Evolutionary conservation across 2,329 filamentous ascomycete genomes (phyloP), one percentile per base, ranked within the genome.

Genomic region (Akanthomyces dipterigenus): DNA sequence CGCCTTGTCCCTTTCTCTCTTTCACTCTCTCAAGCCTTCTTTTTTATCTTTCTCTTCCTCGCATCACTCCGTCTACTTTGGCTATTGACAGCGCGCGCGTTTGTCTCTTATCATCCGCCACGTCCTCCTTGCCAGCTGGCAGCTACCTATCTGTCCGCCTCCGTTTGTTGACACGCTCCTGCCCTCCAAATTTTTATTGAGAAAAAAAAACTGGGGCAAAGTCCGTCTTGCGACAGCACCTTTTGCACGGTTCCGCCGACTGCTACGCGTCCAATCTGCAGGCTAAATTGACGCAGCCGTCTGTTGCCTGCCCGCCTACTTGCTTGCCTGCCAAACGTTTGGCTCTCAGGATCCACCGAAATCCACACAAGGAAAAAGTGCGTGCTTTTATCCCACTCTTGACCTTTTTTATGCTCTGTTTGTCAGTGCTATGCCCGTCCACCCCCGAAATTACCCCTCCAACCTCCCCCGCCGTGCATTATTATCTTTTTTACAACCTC

Each of bases 301-400:
- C 31, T 31, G 8, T 8, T 31, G 28, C 28, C 18, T 38, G 49
- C 24, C 28, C n/a, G n/a, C n/a, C n/a, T n/a, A 5, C 49, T 49
- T 49, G 14, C 16, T 28, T 14, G 16, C 12, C 31, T 51, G 26
- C 26, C 49, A 34, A 51, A 34, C 14, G 14, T 20, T 20, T 49
- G 6, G 7, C 42, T 18, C 36, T 20, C 12, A 22, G 45, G 24
- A 24, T 59, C 55, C 55, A 59, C 55, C 22, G 6, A 42, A 42
- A 36, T 57, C 55, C 28, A 57, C 55, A 11, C 20, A 20, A 26
- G 20, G 24, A 42, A 51, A 57, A 48, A 57, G 56, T 60, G 56
- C 56, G 56, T 60, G 46, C 56, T 59, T 59, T 51, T 51, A 51
- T 34, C 48, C 56, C 56, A 31, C 48, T 24, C 51, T 34, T 22